These are phyloP conservation scores for Clonostachys sp. DNA, from an alignment of 2,329 filamentous ascomycete genomes.

Conservation along the genomic window DNA sequence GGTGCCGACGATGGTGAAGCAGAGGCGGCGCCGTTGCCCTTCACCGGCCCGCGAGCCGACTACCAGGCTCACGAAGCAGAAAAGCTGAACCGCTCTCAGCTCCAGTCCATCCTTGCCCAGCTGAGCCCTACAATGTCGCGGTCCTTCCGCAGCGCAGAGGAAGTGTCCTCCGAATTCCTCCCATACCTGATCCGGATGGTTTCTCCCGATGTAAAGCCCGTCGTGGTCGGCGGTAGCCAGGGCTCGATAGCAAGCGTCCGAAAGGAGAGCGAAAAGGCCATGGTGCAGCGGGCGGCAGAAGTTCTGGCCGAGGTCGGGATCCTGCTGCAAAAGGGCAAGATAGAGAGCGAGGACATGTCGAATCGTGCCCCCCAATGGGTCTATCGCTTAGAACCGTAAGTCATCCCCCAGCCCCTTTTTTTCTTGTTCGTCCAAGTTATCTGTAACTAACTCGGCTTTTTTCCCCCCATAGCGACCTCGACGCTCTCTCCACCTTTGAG, in stretches of 20 bases:
- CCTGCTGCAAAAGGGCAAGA: slow-evolving; percentile 71
- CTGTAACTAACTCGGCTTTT: neutral
- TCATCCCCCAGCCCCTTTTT: slow-evolving; percentile 16
- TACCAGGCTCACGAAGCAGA: slow-evolving; percentile 76
- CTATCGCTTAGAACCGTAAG: slow-evolving; percentile 92
- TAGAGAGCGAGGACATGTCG: slow-evolving; percentile 63
- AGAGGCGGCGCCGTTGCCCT: slow-evolving; percentile 59
- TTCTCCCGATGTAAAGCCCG: slow-evolving; percentile 85
- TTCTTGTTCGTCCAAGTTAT: slow-evolving; percentile 5
- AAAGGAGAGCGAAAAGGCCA: slow-evolving; percentile 76
- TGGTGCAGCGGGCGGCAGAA: slow-evolving; percentile 75
- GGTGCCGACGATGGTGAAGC: slow-evolving; percentile 37
- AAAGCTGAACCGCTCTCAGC: slow-evolving; percentile 70
- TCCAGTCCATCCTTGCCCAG: slow-evolving; percentile 69
- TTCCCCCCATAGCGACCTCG: slow-evolving; percentile 52
- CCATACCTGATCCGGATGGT: slow-evolving; percentile 82
- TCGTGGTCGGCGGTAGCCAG: slow-evolving; percentile 69
- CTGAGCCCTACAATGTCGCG: slow-evolving; percentile 69
- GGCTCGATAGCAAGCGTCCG: slow-evolving; percentile 77
- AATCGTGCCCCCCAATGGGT: slow-evolving; percentile 68
- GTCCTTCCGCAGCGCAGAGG: slow-evolving; percentile 73
- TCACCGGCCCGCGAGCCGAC: slow-evolving; percentile 77
- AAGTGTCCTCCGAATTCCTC: slow-evolving; percentile 75
- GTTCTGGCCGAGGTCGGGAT: slow-evolving; percentile 82
- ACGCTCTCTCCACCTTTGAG: slow-evolving; percentile 71